Base-by-base conservation (phyloP, 768 basidiomycete species). In the Lactarius quietus region DNA sequence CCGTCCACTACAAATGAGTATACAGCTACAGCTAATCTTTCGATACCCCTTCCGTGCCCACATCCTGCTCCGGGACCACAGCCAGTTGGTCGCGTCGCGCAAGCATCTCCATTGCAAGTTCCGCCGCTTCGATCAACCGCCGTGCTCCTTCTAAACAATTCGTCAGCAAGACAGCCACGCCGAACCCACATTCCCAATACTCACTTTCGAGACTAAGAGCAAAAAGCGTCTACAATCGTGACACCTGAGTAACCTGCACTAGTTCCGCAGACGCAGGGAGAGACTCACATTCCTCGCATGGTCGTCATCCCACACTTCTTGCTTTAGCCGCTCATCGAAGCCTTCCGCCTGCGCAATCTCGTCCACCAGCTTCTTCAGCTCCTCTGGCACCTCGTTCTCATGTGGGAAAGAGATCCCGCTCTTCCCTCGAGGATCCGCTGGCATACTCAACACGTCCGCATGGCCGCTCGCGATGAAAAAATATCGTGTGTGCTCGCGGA, bases 121-220 rank as follows among this genome's bases (percentile, higher is more conserved):
- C 78, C 1, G 78, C 76, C 1, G 77, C 66, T 38, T 69, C 70
- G 20, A 76, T 70, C 61, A 81, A 53, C 63, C 72, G 72, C 54
- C 66, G 74, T 28, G 79, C 45, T 2, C 76, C 76, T 38, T 73
- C 79, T 80, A 63, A 28, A 45, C 7, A 43, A 10, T 33, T 61
- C 26, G 41, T 62, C 36, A 65, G 51, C 23, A 7, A n/a, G 23
- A 28, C 7, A 29, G 26, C 18, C n/a, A 57, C 14, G 53, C 29
- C 2, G 29, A 33, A 15, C 41, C 59, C 29, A 66, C 28, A 5
- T 9, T 17, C 20, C 8, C 23, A 26, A 17, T 20, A 73, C 80
- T 72, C 65, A 83, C 82, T 78, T 71, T 84, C 82, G 23, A 84
- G 74, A 41, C 77, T 79, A 20, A 84, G 71, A 70, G 78, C 72